Evolutionary conservation across 768 basidiomycete genomes (phyloP), one percentile per base, ranked within the genome.

Genomic region (Lactifluus hygrophoroides): DNA sequence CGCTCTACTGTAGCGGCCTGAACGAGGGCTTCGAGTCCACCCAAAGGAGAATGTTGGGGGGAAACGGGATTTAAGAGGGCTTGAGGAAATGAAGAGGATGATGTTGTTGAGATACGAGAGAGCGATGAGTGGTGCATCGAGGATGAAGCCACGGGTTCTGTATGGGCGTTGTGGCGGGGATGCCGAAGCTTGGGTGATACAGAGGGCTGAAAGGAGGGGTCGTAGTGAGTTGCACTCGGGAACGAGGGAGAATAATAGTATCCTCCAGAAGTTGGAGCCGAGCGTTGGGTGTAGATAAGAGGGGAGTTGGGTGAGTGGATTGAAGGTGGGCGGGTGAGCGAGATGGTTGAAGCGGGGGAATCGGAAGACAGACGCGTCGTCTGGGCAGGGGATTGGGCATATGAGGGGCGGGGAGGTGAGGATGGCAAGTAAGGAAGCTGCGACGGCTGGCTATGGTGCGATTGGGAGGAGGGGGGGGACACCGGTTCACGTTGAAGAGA

Each of bases 1-100:
- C 81, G 77, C 64, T 87, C 86, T 65, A 84, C 80, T 0, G 82
- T 81, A 4, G 86, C 86, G 21, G 79, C 85, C 69, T 86, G 83
- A 11, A 85, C 86, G 43, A 88, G 78, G 3, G 83, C 84, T 46
- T 88, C 85, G 49, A 88, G 70, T 23, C 78, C 79, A 3, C 71
- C 66, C 34, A 54, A 37, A 60, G 64, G 54, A 56, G 70, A 51
- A 35, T 65, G 49, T 52, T 68, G 51, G 6, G 70, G 66, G n/a
- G 64, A 53, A 34, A 63, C 52, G 11, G 66, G 62, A 38, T 65
- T 66, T 21, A 66, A 53, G 14, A 65, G 56, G 14, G 66, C 47
- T 8, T 63, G 49, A 25, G 65, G 62, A 11, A 62, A 65, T 27
- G 60, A 57, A n/a, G 63, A 60, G 25, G 61, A 57, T 27, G 56